Evolutionary conservation across 176 grass and related monocot genomes (phyloP).

Genomic region (Oryza australiensis): DNA sequence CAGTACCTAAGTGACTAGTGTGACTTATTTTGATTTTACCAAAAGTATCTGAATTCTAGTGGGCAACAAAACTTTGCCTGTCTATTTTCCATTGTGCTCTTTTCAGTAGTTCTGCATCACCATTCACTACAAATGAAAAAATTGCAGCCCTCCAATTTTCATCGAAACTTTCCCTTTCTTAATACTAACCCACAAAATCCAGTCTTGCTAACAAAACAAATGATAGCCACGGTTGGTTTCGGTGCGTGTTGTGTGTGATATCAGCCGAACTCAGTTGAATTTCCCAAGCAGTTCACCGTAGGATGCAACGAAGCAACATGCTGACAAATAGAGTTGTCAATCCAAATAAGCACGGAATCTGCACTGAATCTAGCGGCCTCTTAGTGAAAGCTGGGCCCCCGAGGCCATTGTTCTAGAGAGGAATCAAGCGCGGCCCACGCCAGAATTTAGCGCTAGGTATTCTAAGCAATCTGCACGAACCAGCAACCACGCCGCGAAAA

Average conservation of each 20-base stretch:
- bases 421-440: neutral
- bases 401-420: neutral
- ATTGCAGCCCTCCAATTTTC: neutral
- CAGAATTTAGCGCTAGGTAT: neutral
- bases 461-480: neutral
- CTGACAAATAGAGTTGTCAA: neutral
- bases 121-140: neutral
- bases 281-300: neutral
- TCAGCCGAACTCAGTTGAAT: neutral
- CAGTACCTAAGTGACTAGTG: neutral
- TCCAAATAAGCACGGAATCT: neutral
- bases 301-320: neutral
- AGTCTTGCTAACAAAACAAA: neutral
- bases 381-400: neutral
- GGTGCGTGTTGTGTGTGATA: neutral
- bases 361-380: neutral
- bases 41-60: neutral
- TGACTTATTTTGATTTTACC: neutral
- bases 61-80: neutral
- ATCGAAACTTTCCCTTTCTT: too few species aligned
- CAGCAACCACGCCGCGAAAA: neutral
- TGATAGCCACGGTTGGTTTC: neutral
- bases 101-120: neutral
- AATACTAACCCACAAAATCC: neutral
- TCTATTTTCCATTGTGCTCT: neutral